Conservation (phyloP, 768 basidiomycete genomes). For the Lentinus tigrinus region DNA sequence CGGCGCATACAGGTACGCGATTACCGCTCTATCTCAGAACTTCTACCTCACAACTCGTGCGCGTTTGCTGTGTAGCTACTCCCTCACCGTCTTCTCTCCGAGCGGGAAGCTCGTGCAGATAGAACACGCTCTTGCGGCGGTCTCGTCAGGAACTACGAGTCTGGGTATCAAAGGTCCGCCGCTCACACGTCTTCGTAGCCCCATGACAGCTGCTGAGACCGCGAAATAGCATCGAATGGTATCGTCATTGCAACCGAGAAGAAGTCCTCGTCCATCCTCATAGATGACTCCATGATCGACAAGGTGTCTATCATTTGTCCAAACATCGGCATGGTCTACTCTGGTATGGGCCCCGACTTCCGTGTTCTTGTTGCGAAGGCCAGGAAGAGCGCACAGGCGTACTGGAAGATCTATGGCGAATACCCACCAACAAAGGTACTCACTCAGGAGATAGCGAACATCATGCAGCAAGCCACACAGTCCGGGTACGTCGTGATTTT, state of each 20-base stretch:
- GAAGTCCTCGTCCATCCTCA: slow-evolving; percentile 95
- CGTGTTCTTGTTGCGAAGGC: slow-evolving; percentile 91
- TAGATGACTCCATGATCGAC: slow-evolving; percentile 97
- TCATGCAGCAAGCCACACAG: slow-evolving; percentile 99
- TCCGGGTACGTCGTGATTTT: slow-evolving; percentile 68
- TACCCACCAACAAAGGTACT: slow-evolving; percentile 96
- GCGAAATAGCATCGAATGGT: slow-evolving; percentile 86
- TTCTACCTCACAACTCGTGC: slow-evolving; percentile 7
- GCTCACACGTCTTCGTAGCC: not conserved
- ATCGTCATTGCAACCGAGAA: slow-evolving; percentile 99
- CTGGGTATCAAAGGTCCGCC: slow-evolving; percentile 93
- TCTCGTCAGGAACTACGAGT: slow-evolving; percentile 92
- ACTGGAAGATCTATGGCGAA: slow-evolving; percentile 99
- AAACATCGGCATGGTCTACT: slow-evolving; percentile 99
- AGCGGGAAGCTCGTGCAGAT: slow-evolving; percentile 99
- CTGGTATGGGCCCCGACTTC: slow-evolving; percentile 99
- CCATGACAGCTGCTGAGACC: slow-evolving; percentile 14
- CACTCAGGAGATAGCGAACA: slow-evolving; percentile 95
- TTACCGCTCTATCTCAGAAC: not conserved
- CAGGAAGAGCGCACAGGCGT: slow-evolving; percentile 96
- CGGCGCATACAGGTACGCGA: slow-evolving; percentile 36
- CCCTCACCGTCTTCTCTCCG: slow-evolving; percentile 98
- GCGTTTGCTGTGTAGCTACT: slow-evolving; percentile 64
- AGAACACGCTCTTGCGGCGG: slow-evolving; percentile 97
- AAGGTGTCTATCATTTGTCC: slow-evolving; percentile 97